Base-by-base conservation (phyloP, 2,329 filamentous ascomycete genomes). In the Bipolaris zeicola region DNA sequence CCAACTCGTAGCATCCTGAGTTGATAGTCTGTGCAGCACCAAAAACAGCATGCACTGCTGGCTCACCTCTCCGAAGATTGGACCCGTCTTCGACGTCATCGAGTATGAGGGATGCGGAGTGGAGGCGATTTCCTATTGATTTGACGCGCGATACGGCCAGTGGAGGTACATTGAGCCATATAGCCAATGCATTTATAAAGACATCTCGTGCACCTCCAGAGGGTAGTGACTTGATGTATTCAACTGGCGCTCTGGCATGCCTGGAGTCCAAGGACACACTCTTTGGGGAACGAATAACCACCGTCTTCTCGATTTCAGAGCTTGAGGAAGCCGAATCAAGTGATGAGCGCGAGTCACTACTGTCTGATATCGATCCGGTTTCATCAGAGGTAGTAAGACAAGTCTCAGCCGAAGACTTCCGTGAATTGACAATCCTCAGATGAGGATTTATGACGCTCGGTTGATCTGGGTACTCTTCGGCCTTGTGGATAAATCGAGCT, bases 21-120 rank as follows among this genome's bases (percentile, higher is more conserved):
- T 50, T 50, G 6, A 50, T 50, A 4, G 47, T 42, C 26, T 50
- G 47, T 3, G 37, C 24, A 18, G 6, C 20, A 5, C 47, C 37
- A 10, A 50, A 50, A 11, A 50, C 18, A n/a, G 16, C 16, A n/a
- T 50, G 47, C 2, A 37, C 20, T n/a, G 37, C 37, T 34, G 47
- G 37, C 2, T 42, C 20, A 11, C 47, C 37, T 22, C 47, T n/a
- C 3, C 47, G 47, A 34, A 50, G 47, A 3, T 2, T n/a, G 6
- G 47, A 50, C 5, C 34, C 37, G 13, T 50, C 47, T 22, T 50
- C 47, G n/a, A 50, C 22, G 18, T 50, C 47, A 10, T 50, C 47
- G 13, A 50, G 26, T 16, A 50, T 42, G 3, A 50, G 26, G 5
- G 37, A 50, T n/a, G 37, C 36, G 11, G 24, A 11, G 26, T 42